A percentile compares a stretch with the other conserved stretches of the same genome.
Conservation (phyloP, 139 green algal genomes). For the Nannochloris sp. region DNA sequence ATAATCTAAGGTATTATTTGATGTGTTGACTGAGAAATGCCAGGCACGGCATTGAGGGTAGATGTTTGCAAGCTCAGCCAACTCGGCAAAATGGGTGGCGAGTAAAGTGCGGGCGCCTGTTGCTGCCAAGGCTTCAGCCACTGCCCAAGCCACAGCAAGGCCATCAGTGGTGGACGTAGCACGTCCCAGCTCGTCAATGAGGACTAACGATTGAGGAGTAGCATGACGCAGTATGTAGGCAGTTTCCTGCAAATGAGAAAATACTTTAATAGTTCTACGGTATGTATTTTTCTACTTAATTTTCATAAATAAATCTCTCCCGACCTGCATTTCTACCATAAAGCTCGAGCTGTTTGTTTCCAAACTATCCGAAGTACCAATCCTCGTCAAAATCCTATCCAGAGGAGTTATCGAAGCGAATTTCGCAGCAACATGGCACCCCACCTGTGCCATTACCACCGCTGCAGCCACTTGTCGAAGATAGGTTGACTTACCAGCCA, state of each 20-base stretch:
- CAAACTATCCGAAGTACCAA: slow-evolving; percentile 63
- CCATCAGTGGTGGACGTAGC: slow-evolving; percentile 72
- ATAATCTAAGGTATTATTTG: slow-evolving; percentile 9
- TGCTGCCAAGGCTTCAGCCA: slow-evolving; percentile 34
- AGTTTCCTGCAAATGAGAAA: slow-evolving; percentile 24
- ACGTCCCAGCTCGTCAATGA: slow-evolving; percentile 79
- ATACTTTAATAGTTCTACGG: background rate
- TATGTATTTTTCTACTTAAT: background rate
- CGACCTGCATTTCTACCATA: slow-evolving; percentile 66
- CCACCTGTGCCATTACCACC: slow-evolving; percentile 67
- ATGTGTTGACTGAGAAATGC: slow-evolving; percentile 25
- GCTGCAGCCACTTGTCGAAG: slow-evolving; percentile 65
- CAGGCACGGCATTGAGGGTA: slow-evolving; percentile 56
- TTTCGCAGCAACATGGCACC: slow-evolving; percentile 62
- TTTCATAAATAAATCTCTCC: background rate
- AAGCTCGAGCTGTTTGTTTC: slow-evolving; percentile 73
- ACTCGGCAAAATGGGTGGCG: slow-evolving; percentile 64
- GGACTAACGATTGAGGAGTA: slow-evolving; percentile 41
- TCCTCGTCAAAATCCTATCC: slow-evolving; percentile 56
- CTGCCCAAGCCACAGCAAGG: slow-evolving; percentile 65
- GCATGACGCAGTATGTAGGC: slow-evolving; percentile 48
- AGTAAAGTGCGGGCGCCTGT: slow-evolving; percentile 41
- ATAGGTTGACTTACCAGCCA: slow-evolving; percentile 76
- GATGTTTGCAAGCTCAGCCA: slow-evolving; percentile 45
- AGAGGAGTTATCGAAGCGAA: slow-evolving; percentile 42